Percentiles rank a stretch among this genome's conserved stretches.
phyloP scores from a whole-genome alignment of 306 rosid species.

The Carpinus viminea region DNA sequence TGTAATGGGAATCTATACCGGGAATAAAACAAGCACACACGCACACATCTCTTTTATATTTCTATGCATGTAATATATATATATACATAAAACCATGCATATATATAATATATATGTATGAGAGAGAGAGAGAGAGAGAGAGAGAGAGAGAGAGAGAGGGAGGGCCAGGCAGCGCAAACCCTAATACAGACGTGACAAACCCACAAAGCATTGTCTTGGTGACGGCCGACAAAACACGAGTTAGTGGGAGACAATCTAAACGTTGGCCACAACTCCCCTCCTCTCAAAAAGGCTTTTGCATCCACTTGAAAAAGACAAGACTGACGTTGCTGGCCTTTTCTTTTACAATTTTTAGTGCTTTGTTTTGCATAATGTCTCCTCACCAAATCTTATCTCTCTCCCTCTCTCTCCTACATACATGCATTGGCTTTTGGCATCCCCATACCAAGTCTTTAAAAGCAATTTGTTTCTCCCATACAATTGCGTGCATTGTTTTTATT shows the following conservation, averaged over 20 bases:
- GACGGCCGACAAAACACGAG: conserved; percentile 67
- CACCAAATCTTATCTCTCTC: conserved; percentile 14
- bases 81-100: not conserved
- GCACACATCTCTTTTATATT: not conserved
- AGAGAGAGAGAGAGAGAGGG: not conserved
- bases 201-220: conserved; percentile 50
- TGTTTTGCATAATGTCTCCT: conserved; percentile 25
- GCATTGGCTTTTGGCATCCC: conserved; percentile 1
- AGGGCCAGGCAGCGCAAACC: not conserved
- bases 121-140: conserved; percentile 2
- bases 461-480: conserved; percentile 39
- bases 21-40: conserved; percentile 10
- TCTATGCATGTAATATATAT: not conserved
- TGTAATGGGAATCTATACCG: conserved; percentile 1
- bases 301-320: conserved; percentile 32
- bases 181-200: conserved; percentile 47
- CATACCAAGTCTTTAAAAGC: conserved; percentile 1
- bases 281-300: not conserved
- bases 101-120: not conserved
- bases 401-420: not conserved
- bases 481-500: conserved; percentile 39
- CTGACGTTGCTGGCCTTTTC: conserved; percentile 44
- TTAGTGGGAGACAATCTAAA: conserved; percentile 65
- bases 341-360: conserved; percentile 37
- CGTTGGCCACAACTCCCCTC: conserved; percentile 35